These are phyloP conservation scores for Penicillium paneum DNA, from an alignment of 2,329 filamentous ascomycete species.

Conservation along the genomic window DNA sequence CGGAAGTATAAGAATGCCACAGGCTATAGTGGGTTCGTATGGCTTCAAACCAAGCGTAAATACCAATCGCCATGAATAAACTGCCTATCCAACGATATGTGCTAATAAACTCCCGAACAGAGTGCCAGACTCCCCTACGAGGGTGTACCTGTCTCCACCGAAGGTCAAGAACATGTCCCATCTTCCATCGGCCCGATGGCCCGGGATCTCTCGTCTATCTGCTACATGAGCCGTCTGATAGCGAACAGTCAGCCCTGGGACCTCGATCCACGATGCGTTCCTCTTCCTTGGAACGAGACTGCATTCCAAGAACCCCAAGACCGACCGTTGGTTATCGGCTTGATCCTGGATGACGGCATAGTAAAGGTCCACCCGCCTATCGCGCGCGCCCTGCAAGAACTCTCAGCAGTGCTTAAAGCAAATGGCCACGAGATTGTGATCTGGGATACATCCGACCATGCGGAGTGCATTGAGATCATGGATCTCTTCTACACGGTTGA, in stretches of 20 bases:
- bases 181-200: slow-evolving; percentile 61
- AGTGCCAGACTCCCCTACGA: slow-evolving; percentile 57
- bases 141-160: slow-evolving; percentile 59
- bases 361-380: slow-evolving; percentile 56
- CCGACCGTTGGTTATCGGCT: slow-evolving; percentile 49
- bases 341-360: slow-evolving; percentile 53
- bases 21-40: slow-evolving; percentile 49
- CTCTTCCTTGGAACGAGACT: slow-evolving; percentile 54
- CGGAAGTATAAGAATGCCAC: slow-evolving; percentile 51
- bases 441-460: slow-evolving; percentile 54
- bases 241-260: slow-evolving; percentile 52
- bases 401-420: slow-evolving; percentile 36
- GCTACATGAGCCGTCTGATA: slow-evolving; percentile 49
- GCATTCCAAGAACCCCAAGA: slow-evolving; percentile 42
- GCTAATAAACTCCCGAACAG: slow-evolving; percentile 32
- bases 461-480: slow-evolving; percentile 56
- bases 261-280: slow-evolving; percentile 52
- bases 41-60: slow-evolving; percentile 47
- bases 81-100: not conserved
- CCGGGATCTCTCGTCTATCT: slow-evolving; percentile 51
- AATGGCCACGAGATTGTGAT: slow-evolving; percentile 55
- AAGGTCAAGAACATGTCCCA: slow-evolving; percentile 63
- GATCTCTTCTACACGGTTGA: slow-evolving; percentile 62
- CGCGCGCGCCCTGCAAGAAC: slow-evolving; percentile 43
- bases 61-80: slow-evolving; percentile 12